Evolutionary conservation across 2,329 filamentous ascomycete genomes (phyloP).

Genomic region (Alternaria arbusti): DNA sequence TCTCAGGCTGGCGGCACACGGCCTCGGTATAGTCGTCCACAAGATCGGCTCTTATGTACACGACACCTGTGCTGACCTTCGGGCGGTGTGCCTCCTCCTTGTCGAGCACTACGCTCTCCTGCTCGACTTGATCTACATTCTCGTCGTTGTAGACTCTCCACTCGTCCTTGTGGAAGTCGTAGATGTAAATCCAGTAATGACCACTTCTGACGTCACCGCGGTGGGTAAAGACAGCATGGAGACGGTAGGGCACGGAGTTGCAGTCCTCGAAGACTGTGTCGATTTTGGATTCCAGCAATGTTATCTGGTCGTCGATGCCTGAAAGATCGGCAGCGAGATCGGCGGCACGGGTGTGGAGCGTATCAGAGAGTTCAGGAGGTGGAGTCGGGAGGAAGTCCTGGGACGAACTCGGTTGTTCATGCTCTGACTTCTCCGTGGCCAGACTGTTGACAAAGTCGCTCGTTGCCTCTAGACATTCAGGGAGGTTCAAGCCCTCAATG

Average conservation of each 20-base stretch:
- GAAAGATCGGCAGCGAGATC: slow-evolving; percentile 34
- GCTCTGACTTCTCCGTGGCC: slow-evolving; percentile 11
- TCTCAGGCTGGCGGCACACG: slow-evolving; percentile 44
- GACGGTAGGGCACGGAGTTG: slow-evolving; percentile 73
- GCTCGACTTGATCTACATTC: slow-evolving; percentile 72
- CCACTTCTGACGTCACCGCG: slow-evolving; percentile 69
- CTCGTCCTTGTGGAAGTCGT: slow-evolving; percentile 78
- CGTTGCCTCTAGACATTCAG: slow-evolving; percentile 40
- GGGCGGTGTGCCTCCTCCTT: slow-evolving; percentile 64
- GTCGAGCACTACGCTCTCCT: slow-evolving; percentile 72
- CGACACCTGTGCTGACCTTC: slow-evolving; percentile 66
- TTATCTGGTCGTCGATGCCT: slow-evolving; percentile 49
- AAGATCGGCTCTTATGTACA: slow-evolving; percentile 75
- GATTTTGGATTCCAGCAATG: slow-evolving; percentile 57
- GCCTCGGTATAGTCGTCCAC: slow-evolving; percentile 66
- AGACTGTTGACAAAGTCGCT: slow-evolving; percentile 32
- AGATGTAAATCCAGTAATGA: slow-evolving; percentile 98
- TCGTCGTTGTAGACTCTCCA: slow-evolving; percentile 98
- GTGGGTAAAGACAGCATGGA: slow-evolving; percentile 95
- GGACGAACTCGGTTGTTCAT: slow-evolving; percentile 3
- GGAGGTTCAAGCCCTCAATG: slow-evolving; percentile 33
- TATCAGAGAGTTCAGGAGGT: slow-evolving; percentile 26
- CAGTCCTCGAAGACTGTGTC: slow-evolving; percentile 68
- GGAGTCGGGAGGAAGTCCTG: slow-evolving; percentile 21
- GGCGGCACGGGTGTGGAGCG: slow-evolving; percentile 28